Evolutionary conservation across 208 protist species (phyloP).

Genomic region (Acanthamoeba triangularis): DNA sequence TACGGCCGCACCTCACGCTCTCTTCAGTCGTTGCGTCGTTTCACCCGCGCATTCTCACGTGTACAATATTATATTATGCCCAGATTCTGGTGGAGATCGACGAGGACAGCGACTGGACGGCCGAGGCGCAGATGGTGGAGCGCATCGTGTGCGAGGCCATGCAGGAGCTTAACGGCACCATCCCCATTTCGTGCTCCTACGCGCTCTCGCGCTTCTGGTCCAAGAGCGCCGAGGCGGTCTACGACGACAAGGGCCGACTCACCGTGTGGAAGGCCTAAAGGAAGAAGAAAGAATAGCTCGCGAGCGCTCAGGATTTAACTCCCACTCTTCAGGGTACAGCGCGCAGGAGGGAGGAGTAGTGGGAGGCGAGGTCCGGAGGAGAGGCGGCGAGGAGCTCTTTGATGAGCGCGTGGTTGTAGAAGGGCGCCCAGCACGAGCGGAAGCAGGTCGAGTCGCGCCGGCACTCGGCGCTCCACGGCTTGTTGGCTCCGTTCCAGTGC

Average conservation of each 20-base stretch:
- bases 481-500: constrained; percentile 63
- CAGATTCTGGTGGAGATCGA: constrained; percentile 41
- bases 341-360: background rate
- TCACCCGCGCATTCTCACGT: background rate
- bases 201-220: constrained; percentile 42
- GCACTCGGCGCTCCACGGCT: constrained; percentile 14
- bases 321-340: background rate
- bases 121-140: background rate
- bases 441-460: constrained; percentile 17
- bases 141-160: constrained; percentile 45
- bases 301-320: too few species aligned
- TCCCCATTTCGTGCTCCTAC: constrained; percentile 37
- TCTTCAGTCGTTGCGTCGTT: background rate
- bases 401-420: background rate
- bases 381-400: background rate
- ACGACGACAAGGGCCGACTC: constrained; percentile 7
- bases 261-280: constrained; percentile 1
- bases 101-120: constrained; percentile 7
- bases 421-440: constrained; percentile 25
- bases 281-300: too few species aligned
- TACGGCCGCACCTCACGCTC: background rate
- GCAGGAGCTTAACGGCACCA: constrained; percentile 25
- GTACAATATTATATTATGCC: too few species aligned
- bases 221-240: constrained; percentile 28
- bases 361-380: background rate